Base-by-base conservation (phyloP, 1,284 basidiomycete species). In the Malassezia restricta region DNA sequence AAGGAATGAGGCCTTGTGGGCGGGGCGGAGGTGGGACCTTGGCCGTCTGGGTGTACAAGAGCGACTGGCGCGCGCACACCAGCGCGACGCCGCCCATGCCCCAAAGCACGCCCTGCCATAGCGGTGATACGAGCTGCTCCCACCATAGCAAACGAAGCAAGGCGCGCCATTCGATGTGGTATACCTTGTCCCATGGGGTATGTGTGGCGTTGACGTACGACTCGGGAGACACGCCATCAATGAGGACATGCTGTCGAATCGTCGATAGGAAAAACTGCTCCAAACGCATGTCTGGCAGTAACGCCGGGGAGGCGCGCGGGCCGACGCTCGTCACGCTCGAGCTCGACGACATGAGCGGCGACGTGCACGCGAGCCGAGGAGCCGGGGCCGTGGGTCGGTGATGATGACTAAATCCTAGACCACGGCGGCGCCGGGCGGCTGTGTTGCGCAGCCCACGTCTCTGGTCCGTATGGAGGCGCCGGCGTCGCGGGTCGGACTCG, bases 101-200 rank as follows among this genome's bases (percentile, higher is more conserved):
- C 53, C 53, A 55, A 3, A 55, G 29, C 28, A 55, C 30, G 11
- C 53, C 53, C 15, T 55, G 53, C 53, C 53, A 55, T 3, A 55
- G 24, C 9, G 53, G 53, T 12, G 47, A 45, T n/a, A 55, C 5
- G 5, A 55, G 27, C 15, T 55, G 53, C 17, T 55, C 53, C 42
- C 39, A 40, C 6, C 50, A 37, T 3, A 55, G 31, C 29, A 35
- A 17, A 8, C n/a, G 41, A 0, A 55, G 2, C 0, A 55, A 9
- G 3, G 48, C 30, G 27, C 35, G 48, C 53, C 47, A 50, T 7
- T 29, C 30, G 20, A 55, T 37, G 6, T 14, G 14, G 9, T n/a
- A 11, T 3, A 44, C 43, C 7, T 37, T 15, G 5, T 49, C 28
- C 53, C 53, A 55, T 4, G 37, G 28, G 15, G 44, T 47, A 35